Base-by-base conservation (phyloP, 2,329 filamentous ascomycete species). In the Pseudogymnoascus sp. region DNA sequence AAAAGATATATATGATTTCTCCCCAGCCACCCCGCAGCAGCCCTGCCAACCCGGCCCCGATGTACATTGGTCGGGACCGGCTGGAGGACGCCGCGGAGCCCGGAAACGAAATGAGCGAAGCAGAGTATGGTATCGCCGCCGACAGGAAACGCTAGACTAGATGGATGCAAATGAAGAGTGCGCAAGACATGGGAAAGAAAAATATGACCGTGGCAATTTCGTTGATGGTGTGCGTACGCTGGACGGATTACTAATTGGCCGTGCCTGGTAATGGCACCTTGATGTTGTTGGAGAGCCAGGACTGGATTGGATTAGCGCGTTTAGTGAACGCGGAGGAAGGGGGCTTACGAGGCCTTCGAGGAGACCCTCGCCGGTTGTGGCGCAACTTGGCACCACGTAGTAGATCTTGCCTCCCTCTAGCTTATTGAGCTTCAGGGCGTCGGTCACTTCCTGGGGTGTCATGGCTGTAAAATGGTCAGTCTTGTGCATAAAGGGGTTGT, bases 281-380 rank as follows among this genome's bases (percentile, higher is more conserved):
- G 78, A 93, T 87, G 73, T 92, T 93, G 78, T 91, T 91, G 68
- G 88, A 91, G 68, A 93, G 81, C 90, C 90, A 93, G 62, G 86
- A 80, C 81, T 84, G 66, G 21, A 59, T 62, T 59, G 19, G 35
- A 33, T 64, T 26, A 59, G 26, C 8, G 53, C 44, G 21, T 42
- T 29, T 13, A 21, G 53, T n/a, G 44, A 61, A 10, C 70, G 60
- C 62, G 44, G 64, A 53, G 38, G 2, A 40, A 40, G 24, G 26
- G 31, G 61, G 67, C 79, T 75, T 77, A 84, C 88, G 74, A 95
- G 79, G 69, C 90, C 90, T 77, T 93, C 90, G 69, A 91, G 83
- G 65, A 95, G 81, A 71, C 90, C 90, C 73, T 92, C 90, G 65
- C 90, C 90, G 16, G 88, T 89, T 31, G 88, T 93, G 62, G 90